Conservation (phyloP, 73 alveolate genomes). For the Paramecium biaurelia region DNA sequence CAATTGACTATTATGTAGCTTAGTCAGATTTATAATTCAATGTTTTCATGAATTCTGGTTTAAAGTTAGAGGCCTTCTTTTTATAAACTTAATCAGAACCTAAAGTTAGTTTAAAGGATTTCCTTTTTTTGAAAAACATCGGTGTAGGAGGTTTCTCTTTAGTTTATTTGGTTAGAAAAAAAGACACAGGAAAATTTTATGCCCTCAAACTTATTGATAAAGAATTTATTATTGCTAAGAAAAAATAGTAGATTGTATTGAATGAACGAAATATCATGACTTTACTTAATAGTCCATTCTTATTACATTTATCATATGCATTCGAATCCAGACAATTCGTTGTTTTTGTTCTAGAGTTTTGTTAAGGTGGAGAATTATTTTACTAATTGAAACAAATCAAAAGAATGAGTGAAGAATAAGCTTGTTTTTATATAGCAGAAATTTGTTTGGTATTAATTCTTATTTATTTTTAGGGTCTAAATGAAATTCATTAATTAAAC, state of each 20-base stretch:
- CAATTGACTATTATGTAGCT: not conserved
- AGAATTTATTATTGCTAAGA: conserved; percentile 68
- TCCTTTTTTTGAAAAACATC: conserved; percentile 67
- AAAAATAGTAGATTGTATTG: conserved; percentile 66
- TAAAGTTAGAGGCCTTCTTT: not conserved
- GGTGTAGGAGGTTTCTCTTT: conserved; percentile 91
- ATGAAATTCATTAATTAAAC: conserved; percentile 64
- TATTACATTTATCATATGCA: conserved; percentile 75
- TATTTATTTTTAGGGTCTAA: conserved; percentile 69
- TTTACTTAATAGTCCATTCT: conserved; percentile 69
- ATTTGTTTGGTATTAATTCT: conserved; percentile 69
- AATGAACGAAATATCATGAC: conserved; percentile 72
- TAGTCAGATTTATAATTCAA: not conserved
- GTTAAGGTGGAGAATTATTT: conserved; percentile 92
- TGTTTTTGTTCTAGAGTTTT: conserved; percentile 80
- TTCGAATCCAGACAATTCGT: conserved; percentile 71
- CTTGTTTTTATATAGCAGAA: conserved; percentile 72
- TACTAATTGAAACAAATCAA: conserved; percentile 71
- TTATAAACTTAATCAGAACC: not conserved
- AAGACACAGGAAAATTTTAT: conserved; percentile 85
- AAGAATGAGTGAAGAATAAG: conserved; percentile 71
- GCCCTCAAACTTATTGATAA: conserved; percentile 83
- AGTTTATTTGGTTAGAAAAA: conserved; percentile 79
- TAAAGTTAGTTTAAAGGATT: not conserved
- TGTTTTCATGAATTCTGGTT: not conserved